Conservation (phyloP, 805 yeast genomes). For the Nakazawaea wyomingensis region DNA sequence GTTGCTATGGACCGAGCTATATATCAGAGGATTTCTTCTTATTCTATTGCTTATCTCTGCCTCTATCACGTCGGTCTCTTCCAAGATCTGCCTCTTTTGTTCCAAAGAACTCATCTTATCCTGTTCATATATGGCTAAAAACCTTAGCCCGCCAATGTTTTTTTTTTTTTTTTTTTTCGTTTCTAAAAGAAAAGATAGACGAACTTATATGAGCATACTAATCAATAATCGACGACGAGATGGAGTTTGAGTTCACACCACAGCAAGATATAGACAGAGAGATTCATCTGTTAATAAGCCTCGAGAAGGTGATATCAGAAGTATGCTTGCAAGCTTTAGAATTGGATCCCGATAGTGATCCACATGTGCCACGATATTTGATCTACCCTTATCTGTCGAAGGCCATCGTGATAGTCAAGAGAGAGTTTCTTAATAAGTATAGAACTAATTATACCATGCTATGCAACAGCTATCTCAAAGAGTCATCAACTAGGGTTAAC, state of each 20-base stretch:
- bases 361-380: background rate
- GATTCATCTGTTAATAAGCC: background rate
- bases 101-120: conserved; percentile 28
- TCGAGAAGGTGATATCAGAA: background rate
- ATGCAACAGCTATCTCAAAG: conserved; percentile 5
- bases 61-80: conserved; percentile 72
- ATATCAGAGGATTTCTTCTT: conserved; percentile 52
- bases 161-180: conserved; percentile 1
- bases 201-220: background rate
- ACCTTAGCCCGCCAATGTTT: background rate
- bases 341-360: background rate
- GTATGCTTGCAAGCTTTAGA: background rate
- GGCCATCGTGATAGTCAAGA: conserved; percentile 1
- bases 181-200: background rate
- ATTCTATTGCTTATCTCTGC: conserved; percentile 58
- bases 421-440: conserved; percentile 6
- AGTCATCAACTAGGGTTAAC: background rate
- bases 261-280: conserved; percentile 4
- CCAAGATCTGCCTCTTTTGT: conserved; percentile 33
- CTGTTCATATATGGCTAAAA: background rate
- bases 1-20: conserved; percentile 25
- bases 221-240: background rate
- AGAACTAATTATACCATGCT: conserved; percentile 4
- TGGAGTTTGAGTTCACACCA: conserved; percentile 1
- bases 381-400: background rate